These are phyloP conservation scores for Apocynum venetum DNA, from an alignment of 257 asterid species.

Conservation along the genomic window DNA sequence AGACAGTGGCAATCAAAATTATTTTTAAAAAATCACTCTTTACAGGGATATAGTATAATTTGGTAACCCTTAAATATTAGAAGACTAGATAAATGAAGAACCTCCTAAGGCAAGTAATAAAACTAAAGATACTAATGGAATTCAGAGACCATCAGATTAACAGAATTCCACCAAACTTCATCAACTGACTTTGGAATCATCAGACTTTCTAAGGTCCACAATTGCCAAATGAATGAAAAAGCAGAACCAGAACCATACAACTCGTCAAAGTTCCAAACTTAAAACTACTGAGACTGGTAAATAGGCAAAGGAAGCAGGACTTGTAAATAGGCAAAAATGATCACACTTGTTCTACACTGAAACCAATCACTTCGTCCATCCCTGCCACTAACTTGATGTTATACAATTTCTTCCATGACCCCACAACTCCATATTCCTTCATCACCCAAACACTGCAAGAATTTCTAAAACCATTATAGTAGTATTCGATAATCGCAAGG, in stretches of 20 bases:
- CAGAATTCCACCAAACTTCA: background rate
- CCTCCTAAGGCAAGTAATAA: background rate
- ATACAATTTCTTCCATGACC: conserved; percentile 12
- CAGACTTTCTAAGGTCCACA: background rate
- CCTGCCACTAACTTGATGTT: background rate
- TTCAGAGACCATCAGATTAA: too few relatives aligned
- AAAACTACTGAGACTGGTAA: background rate
- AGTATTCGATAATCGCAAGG: background rate
- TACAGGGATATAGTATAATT: too few relatives aligned
- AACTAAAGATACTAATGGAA: too few relatives aligned
- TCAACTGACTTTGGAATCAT: too few relatives aligned
- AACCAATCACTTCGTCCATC: conserved; percentile 9
- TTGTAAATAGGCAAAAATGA: background rate
- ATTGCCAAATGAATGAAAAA: background rate
- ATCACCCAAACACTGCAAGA: conserved; percentile 19
- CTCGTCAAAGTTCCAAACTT: background rate
- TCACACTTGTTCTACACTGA: background rate
- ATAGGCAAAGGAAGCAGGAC: background rate
- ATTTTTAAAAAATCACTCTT: too few relatives aligned
- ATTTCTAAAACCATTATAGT: background rate
- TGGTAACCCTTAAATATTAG: too few relatives aligned
- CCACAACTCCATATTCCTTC: conserved; percentile 18
- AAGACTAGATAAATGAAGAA: too few relatives aligned
- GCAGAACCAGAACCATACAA: background rate
- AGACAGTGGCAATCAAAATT: too few relatives aligned